Base-by-base conservation (phyloP, 257 asterid genomes). In the Knoxia roxburghii region DNA sequence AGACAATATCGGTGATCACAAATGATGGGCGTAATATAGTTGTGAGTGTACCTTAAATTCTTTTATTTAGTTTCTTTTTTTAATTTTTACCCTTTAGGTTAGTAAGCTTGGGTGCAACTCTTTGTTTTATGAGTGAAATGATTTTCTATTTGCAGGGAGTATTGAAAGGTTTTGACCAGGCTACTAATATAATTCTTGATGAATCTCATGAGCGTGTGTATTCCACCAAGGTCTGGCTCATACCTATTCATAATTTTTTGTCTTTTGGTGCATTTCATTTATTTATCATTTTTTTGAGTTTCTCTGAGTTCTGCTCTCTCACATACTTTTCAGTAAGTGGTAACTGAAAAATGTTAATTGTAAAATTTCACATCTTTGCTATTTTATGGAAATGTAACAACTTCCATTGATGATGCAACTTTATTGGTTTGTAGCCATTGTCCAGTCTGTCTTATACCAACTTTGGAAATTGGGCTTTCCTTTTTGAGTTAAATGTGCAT, bases 151-250 rank as follows among this genome's bases (percentile, higher is more conserved):
- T 65, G 73, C 87, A 92, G 97, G 99, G 97, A 56, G 72, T 86
- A 68, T 84, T 94, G 72, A 94, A 85, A 83, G 97, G 99, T 65
- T 90, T 85, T 64, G 97, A 94, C 69, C 96, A 94, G 81, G 99
- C 99, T 51, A 94, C 97, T 50, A 90, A 94, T 79, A 83, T 94
- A 68, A 90, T 94, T 64, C 96, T 94, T 54, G 99, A 94, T 68
- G 99, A 94, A 78, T 94, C 99, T 74, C 96, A 93, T 67, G 99
- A 93, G 79, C 87, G 99, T 46, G 99, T 93, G 27, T 93, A 93
- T 81, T 93, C 99, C 70, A 93, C 97, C 62, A 90, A 93, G 98
- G 98, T 93, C 14, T 57, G 82, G 17, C 27, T 40, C 23, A 0
- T 52, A 49, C 33, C 59, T 18, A 26, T 69, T 64, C 17, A 26